Base-by-base conservation (phyloP, 768 basidiomycete genomes). In the Coprinopsis strossmayeri region DNA sequence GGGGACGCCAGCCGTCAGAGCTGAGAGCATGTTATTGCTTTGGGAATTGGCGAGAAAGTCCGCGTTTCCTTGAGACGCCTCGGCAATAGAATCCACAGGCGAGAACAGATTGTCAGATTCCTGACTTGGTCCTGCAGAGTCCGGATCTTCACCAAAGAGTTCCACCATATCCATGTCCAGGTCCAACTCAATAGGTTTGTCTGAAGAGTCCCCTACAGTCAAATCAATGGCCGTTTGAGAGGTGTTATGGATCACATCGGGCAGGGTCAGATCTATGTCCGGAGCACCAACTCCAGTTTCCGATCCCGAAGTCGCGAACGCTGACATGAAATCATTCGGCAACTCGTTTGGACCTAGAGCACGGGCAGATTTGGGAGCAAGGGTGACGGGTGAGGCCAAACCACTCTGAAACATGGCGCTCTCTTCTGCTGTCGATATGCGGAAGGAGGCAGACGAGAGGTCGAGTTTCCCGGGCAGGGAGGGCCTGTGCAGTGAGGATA, bases 101-200 rank as follows among this genome's bases (percentile, higher is more conserved):
- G 79, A 75, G 60, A 83, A 83, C 4, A 82, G 65, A 21, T 69
- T 70, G 44, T 78, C 72, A 52, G 71, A 68, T 13, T 64, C 59
- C 26, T 66, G 64, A 35, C 62, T 60, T 7, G 72, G 57, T 27
- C 51, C 54, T 13, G 58, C 53, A 4, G 69, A 52, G 32, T 71
- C 74, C 13, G 63, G 55, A 18, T 61, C 57, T 43, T 78, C 76
- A 5, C 81, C 78, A 55, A 84, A 86, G 12, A 84, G 63, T 56
- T 76, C 74, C 3, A 67, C 68, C 45, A 84, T 77, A 54, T 87
- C 82, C 62, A 83, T 80, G 44, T 88, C 86, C 47, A 90, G 57
- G 60, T 90, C 86, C 21, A 90, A 73, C 58, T 88, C 87, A 49
- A 90, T 89, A 17, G 88, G 87, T 61, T 86, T 85, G 60, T 91